Conservation (phyloP, 2,329 filamentous ascomycete species). For the Saccharata proteae region DNA sequence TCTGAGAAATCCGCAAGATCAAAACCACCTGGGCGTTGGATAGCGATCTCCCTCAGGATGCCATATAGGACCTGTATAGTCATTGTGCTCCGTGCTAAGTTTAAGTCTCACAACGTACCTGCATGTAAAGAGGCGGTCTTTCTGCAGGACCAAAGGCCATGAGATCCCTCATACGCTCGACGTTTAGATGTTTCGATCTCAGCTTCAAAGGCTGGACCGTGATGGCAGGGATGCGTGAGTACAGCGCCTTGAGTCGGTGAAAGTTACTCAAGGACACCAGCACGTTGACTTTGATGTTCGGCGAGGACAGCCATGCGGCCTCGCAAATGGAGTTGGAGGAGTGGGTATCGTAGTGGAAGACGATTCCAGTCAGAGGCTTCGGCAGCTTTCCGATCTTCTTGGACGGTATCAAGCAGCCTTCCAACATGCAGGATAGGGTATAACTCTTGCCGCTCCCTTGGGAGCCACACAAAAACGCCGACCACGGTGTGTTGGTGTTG, state of each 20-base stretch:
- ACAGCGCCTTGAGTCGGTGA: conserved; percentile 28
- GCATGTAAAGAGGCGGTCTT: conserved; percentile 44
- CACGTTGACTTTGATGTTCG: conserved; percentile 36
- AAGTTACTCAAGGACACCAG: conserved; percentile 41
- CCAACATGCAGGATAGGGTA: conserved; percentile 46
- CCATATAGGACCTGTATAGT: conserved; percentile 34
- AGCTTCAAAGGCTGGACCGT: conserved; percentile 35
- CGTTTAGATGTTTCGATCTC: conserved; percentile 36
- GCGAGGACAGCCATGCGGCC: conserved; percentile 41
- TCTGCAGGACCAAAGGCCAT: conserved; percentile 39
- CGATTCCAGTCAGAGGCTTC: conserved; percentile 44
- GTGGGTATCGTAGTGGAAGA: conserved; percentile 41
- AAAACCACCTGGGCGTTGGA: conserved; percentile 32
- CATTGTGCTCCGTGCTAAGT: conserved; percentile 4
- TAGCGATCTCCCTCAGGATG: conserved; percentile 45
- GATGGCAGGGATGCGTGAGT: conserved; percentile 30
- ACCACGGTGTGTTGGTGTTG: conserved; percentile 45
- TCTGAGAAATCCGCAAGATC: conserved; percentile 39
- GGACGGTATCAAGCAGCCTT: conserved; percentile 43
- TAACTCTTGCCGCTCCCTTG: conserved; percentile 53
- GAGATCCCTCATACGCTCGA: conserved; percentile 40
- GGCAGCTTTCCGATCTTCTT: conserved; percentile 32
- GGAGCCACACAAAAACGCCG: conserved; percentile 50
- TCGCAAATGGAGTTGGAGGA: conserved; percentile 40
- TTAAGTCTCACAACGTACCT: too few relatives aligned